Conservation (phyloP, 2,329 filamentous ascomycete genomes). For the Colletotrichum coccodes region DNA sequence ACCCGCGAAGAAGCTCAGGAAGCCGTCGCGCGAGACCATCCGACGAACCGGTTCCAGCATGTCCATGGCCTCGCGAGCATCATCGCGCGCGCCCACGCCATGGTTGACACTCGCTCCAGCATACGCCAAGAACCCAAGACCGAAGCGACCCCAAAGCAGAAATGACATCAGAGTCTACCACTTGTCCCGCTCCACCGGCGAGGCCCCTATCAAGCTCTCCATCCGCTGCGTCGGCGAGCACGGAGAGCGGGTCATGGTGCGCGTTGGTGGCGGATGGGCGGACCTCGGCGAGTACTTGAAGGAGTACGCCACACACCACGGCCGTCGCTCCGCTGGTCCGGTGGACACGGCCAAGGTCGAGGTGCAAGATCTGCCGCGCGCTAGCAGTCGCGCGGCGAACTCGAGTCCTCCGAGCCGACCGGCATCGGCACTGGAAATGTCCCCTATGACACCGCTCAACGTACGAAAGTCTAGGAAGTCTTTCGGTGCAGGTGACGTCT, state of each 20-base stretch:
- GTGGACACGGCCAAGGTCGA: conserved; percentile 64
- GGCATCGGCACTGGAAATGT: conserved; percentile 47
- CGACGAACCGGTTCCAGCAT: conserved; percentile 60
- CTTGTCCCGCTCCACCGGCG: conserved; percentile 83
- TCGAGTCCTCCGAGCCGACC: conserved; percentile 48
- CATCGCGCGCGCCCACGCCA: conserved; percentile 68
- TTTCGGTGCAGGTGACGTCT: conserved; percentile 46
- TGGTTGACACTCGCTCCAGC: conserved; percentile 77
- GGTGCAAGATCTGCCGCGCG: conserved; percentile 60
- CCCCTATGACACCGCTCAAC: conserved; percentile 59
- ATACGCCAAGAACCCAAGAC: conserved; percentile 57
- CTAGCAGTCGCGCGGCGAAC: conserved; percentile 37
- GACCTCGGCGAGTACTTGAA: conserved; percentile 94
- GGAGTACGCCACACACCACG: conserved; percentile 93
- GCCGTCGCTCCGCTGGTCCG: conserved; percentile 67
- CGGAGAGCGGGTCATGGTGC: conserved; percentile 95
- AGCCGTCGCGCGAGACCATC: conserved; percentile 53
- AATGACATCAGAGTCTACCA: conserved; percentile 93
- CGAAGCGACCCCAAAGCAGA: conserved; percentile 61
- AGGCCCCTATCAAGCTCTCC: conserved; percentile 92
- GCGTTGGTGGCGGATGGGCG: conserved; percentile 97
- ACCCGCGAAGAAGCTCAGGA: conserved; percentile 58
- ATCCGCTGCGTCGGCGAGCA: conserved; percentile 91
- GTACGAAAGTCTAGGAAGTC: conserved; percentile 65
- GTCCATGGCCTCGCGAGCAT: conserved; percentile 46